Evolutionary conservation across 257 asterid species (phyloP), one percentile per base, ranked within the genome.

Genomic region (Solanum phureja): DNA sequence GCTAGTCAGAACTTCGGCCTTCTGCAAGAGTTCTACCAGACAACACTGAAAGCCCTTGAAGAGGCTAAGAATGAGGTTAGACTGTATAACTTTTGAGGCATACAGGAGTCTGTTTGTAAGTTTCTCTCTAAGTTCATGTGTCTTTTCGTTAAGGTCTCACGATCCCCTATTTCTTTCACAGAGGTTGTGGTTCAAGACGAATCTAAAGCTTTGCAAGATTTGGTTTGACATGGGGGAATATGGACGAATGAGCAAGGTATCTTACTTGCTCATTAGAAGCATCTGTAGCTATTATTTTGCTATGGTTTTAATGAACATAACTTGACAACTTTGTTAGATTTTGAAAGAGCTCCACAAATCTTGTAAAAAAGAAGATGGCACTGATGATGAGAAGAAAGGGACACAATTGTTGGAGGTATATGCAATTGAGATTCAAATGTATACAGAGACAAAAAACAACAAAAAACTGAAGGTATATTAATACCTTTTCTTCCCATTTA

Each of bases 111-210:
- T 77, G 83, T 38, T 38, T 75, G 33, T 24, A 42, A 56, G 38
- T 13, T 77, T 64, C n/a, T 64, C 33, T n/a, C 35, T 14, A 8
- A n/a, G 56, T 29, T 16, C 29, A 33, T 35, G 42, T 64, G 71
- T 75, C 62, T 84, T 89, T 64, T 64, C 3, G 60, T 38, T 21
- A 77, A 77, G n/a, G 62, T 77, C 64, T 77, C 24, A 77, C 1
- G 8, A 31, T 24, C 5, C 84, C 84, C 49, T 42, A n/a, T 40
- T 40, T 37, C 71, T 4, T 64, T 10, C 40, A 46, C 95, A 97
- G 99, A 95, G 99, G 87, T 92, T 97, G 14, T 97, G 99, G 99
- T 97, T 97, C 94, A 97, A 97, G 94, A 95, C 99, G 24, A 97
- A 95, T 90, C 93, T 97, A 16, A 97, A 97, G 93, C 93, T 97